Percentiles rank a stretch among this genome's conserved stretches.
Conservation (phyloP, 805 yeast species). For the Kazachstania viticola region DNA sequence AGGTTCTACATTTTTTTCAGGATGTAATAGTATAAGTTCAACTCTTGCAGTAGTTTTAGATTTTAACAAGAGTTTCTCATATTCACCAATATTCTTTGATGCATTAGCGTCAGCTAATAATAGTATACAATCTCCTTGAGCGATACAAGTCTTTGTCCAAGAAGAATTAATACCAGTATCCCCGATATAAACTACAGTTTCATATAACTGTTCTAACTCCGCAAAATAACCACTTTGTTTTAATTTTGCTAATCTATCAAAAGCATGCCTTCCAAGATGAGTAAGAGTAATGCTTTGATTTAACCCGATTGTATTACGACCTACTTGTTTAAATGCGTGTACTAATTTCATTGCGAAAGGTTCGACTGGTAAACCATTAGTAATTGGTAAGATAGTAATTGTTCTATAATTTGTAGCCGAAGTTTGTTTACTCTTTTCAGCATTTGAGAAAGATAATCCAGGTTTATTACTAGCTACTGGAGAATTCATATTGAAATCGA, state of each 20-base stretch:
- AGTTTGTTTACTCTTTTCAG: conserved; percentile 3
- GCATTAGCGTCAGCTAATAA: conserved; percentile 75
- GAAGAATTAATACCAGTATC: conserved; percentile 73
- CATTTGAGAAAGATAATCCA: conserved; percentile 7
- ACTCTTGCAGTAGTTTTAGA: conserved; percentile 78
- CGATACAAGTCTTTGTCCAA: conserved; percentile 88
- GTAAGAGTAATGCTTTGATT: conserved; percentile 71
- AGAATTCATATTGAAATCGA: conserved; percentile 23
- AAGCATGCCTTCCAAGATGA: conserved; percentile 84
- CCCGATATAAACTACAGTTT: conserved; percentile 80
- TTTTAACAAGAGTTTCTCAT: conserved; percentile 63
- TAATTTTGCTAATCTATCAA: conserved; percentile 74
- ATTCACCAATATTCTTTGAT: conserved; percentile 70
- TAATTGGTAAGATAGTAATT: conserved; percentile 71
- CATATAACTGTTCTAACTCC: conserved; percentile 78
- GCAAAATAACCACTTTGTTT: conserved; percentile 85
- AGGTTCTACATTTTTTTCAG: conserved; percentile 69
- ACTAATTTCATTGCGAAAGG: conserved; percentile 72
- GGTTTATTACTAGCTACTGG: conserved; percentile 19
- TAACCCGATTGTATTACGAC: conserved; percentile 63
- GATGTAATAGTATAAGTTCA: conserved; percentile 74
- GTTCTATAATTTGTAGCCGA: conserved; percentile 46
- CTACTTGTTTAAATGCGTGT: conserved; percentile 59
- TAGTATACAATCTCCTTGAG: conserved; percentile 92
- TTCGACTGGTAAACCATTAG: conserved; percentile 70